Evolutionary conservation across 75 land plant genomes (phyloP), one percentile per base, ranked within the genome.

Genomic region (Cunninghamia lanceolata): DNA sequence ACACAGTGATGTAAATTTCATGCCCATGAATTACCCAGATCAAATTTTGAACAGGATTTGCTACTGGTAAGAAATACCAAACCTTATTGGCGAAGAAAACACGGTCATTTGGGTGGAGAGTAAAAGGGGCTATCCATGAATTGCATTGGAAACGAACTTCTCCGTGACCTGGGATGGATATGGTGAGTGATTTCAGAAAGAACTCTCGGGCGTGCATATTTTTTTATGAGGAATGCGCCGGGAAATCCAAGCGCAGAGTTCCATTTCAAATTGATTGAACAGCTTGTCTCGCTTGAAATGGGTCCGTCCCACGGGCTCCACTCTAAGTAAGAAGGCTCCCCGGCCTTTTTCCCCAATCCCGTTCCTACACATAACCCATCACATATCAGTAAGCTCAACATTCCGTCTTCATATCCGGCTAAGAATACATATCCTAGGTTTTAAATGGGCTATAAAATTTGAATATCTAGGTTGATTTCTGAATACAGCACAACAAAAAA

Each of bases 41-140:
- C 50, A 1, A 46, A 40, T 9, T 46, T 46, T 46, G 50, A 46
- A 46, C 50, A 0, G 10, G 10, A 10, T 46, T 46, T 46, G 2
- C 10, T 46, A 10, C 0, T 9, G 50, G 10, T 46, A 46, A 9
- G 50, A 46, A 46, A 46, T 46, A 9, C 13, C 13, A 46, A 46
- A 46, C 50, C 50, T 46, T 46, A 13, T 46, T 46, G 1, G 50
- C 50, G 50, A 46, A 46, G 11, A 46, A 94, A 19, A 97, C 85
- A 14, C 98, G 98, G 13, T 93, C 89, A 43, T 89, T 82, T 21
- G 84, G 87, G 86, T 88, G 89, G 8, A 88, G 85, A 52, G 82
- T 53, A 11, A 76, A 87, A 11, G 93, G 93, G 74, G 90, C 90
- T 59, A 96, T 91, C 96, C 99, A 97, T 21, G 99, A 96, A 82